These are phyloP conservation scores for Lichtheimia ramosa DNA, from an alignment of 371 early-diverging fungal genomes.

Conservation along the genomic window DNA sequence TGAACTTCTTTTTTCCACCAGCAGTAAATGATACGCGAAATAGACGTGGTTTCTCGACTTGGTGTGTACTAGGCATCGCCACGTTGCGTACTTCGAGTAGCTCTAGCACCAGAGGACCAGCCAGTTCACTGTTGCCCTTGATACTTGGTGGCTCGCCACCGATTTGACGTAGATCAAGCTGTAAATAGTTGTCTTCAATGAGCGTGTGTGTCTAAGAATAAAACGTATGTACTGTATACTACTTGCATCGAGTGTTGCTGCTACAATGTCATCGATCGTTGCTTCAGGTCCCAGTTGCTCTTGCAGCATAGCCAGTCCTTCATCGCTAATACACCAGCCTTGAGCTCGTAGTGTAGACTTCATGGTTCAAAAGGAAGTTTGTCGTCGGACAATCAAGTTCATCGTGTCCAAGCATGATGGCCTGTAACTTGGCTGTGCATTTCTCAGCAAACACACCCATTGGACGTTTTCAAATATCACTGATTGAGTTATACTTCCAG, in stretches of 20 bases:
- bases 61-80: constrained; percentile 34
- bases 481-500: no score
- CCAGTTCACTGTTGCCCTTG: constrained; percentile 3
- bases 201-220: neutral
- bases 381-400: no score
- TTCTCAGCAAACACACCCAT: no score
- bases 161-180: constrained; percentile 40
- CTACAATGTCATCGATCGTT: constrained; percentile 23
- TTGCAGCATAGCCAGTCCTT: constrained; percentile 12
- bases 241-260: constrained; percentile 36
- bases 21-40: constrained; percentile 35
- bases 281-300: constrained; percentile 17
- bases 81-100: constrained; percentile 35
- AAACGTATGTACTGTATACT: neutral
- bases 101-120: constrained; percentile 35
- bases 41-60: constrained; percentile 36
- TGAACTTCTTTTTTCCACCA: constrained; percentile 37
- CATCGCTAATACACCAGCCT: constrained; percentile 21
- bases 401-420: no score
- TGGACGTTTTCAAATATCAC: no score
- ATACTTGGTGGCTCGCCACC: constrained; percentile 16
- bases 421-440: no score
- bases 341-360: constrained; percentile 10
- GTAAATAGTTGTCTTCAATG: neutral
- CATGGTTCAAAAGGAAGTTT: neutral